Base-by-base conservation (phyloP, 305 asterid species). In the Fraxinus velutina region DNA sequence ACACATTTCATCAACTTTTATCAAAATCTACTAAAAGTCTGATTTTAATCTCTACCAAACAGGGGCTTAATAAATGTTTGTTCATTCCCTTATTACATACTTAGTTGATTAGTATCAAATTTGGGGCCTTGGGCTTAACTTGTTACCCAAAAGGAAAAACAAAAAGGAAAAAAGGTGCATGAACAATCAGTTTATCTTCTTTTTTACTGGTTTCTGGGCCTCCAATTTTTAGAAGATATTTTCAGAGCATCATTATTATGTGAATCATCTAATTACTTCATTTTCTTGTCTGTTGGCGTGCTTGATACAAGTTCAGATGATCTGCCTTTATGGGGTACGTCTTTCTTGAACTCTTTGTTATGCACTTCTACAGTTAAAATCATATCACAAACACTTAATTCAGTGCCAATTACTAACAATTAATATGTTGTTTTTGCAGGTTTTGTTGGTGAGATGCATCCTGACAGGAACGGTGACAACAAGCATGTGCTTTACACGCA, bases 311-410 rank as follows among this genome's bases (percentile, higher is more conserved):
- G 79, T 81, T 82, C 92, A 91, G 95, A 91, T 83, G 95, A 91
- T 85, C 89, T 91, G 80, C 95, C 95, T 66, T 57, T 91, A 81
- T 91, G 95, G 95, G 95, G 94, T 91, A 88, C 55, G 89, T 79
- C 47, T 37, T 36, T 44, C 34, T 36, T 37, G 55, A 71, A 34
- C 82, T 79, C 64, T 70, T 50, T 12, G n/a, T 77, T 19, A 13
- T 39, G 30, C 30, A 39, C n/a, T 22, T 24, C 79, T 5, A 29
- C 19, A 10, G 39, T 29, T 29, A 10, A 30, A 68, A 68, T 68
- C 19, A 10, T 30, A 34, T 68, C 42, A 68, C 75, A 10, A 13
- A 22, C 22, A 30, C 21, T 68, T 68, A 5, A 21, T 66, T 22
- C 71, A 2, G 21, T 29, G 39, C 80, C 37, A 34, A 30, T 73